Evolutionary conservation across 2,329 filamentous ascomycete species (phyloP).

Genomic region (Macrophomina pseudophaseolina): DNA sequence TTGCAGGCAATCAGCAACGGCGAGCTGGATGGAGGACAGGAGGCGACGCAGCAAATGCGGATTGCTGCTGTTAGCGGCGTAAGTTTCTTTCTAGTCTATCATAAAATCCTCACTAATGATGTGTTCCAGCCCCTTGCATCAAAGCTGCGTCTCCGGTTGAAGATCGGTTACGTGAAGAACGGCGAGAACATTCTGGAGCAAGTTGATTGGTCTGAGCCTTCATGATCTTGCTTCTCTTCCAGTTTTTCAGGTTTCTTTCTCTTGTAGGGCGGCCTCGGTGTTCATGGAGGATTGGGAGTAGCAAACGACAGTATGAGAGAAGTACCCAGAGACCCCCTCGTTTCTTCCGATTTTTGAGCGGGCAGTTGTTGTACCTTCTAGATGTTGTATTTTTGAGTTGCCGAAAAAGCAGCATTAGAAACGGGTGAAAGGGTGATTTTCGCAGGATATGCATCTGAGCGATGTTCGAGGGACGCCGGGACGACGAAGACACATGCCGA

Average conservation of each 20-base stretch:
- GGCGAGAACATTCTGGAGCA: conserved; percentile 80
- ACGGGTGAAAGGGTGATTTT: neutral
- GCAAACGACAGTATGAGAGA: neutral
- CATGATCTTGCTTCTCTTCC: conserved; percentile 22
- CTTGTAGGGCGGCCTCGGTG: neutral
- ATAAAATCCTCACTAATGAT: conserved; percentile 11
- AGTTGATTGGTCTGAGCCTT: conserved; percentile 92
- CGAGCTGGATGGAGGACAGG: conserved; percentile 75
- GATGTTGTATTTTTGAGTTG: neutral
- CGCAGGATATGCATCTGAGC: neutral
- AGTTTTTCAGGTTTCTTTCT: conserved; percentile 1
- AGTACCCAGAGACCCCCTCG: neutral
- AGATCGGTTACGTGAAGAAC: conserved; percentile 78
- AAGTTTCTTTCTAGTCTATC: conserved; percentile 55
- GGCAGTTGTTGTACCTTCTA: neutral
- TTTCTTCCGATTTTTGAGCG: neutral
- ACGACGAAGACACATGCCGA: neutral
- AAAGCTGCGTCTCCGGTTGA: conserved; percentile 79
- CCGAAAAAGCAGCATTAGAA: conserved; percentile 13
- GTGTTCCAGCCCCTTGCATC: conserved; percentile 62
- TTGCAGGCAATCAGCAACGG: conserved; percentile 85
- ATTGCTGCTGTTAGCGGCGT: conserved; percentile 82
- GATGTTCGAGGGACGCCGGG: neutral
- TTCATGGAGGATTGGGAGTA: neutral
- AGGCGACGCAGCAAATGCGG: conserved; percentile 90